Conservation (phyloP, 2,329 filamentous ascomycete species). For the Microcyclospora pomicola region DNA sequence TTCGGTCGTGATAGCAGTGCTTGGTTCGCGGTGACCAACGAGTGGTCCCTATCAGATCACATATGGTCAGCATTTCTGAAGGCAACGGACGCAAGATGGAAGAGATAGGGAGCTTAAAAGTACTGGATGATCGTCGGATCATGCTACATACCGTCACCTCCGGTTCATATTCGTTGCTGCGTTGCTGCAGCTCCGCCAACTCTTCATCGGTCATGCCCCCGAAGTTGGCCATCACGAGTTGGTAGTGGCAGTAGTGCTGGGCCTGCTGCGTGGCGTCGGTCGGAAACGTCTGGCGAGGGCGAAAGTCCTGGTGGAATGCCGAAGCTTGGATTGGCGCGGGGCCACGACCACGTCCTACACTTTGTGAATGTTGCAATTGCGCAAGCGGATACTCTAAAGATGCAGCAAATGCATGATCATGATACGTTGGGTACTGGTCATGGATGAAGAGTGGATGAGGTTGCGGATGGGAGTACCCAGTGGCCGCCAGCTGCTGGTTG, state of each 20-base stretch:
- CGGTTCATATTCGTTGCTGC: constrained; percentile 47
- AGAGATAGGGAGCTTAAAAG: constrained; percentile 4
- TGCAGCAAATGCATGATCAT: constrained; percentile 20
- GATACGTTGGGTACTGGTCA: constrained; percentile 10
- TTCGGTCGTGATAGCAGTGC: constrained; percentile 63
- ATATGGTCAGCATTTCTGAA: constrained; percentile 12
- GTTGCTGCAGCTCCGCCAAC: constrained; percentile 46
- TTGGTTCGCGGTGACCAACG: constrained; percentile 65
- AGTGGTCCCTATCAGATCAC: constrained; percentile 53
- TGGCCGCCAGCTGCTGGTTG: too few relatives aligned
- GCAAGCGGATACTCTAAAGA: constrained; percentile 25
- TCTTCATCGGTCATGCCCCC: constrained; percentile 33
- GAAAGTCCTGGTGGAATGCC: constrained; percentile 7
- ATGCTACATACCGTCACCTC: constrained; percentile 38
- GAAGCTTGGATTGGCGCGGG: too few relatives aligned
- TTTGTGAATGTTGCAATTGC: constrained; percentile 15
- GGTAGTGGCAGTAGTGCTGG: constrained; percentile 4
- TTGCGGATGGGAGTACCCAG: too few relatives aligned
- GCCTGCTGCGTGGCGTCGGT: constrained; percentile 1
- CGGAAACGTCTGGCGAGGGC: constrained; percentile 5
- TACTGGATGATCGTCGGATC: constrained; percentile 2
- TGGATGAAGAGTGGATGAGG: too few relatives aligned
- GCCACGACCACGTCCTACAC: too few relatives aligned
- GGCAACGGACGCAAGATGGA: constrained; percentile 1
- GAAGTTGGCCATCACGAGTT: constrained; percentile 23